Evolutionary conservation across 345 rosid species (phyloP).

Genomic region (Linum lewisii): DNA sequence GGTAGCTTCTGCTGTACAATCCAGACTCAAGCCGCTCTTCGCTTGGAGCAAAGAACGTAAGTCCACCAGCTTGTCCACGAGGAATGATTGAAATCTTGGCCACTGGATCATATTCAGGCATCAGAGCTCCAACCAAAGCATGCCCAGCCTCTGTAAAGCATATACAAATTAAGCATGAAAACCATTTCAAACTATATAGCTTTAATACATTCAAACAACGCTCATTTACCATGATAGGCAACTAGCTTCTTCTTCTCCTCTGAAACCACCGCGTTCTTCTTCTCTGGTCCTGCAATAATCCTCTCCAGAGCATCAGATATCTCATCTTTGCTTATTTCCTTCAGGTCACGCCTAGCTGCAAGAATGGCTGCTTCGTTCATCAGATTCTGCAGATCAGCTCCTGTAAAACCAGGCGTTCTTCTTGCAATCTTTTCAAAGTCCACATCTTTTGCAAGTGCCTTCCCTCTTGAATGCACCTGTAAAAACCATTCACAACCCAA

Average conservation of each 20-base stretch:
- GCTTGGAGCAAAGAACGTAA: slow-evolving; percentile 90
- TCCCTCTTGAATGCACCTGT: slow-evolving; percentile 94
- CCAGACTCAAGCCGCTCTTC: slow-evolving; percentile 98
- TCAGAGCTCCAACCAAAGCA: slow-evolving; percentile 90
- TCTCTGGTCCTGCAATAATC: slow-evolving; percentile 98
- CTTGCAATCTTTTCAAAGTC: slow-evolving; percentile 90
- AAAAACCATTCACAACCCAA: no score
- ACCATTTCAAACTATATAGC: background rate
- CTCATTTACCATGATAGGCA: slow-evolving; percentile 68
- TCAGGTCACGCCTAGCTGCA: slow-evolving; percentile 93
- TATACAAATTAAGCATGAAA: background rate
- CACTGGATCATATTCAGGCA: slow-evolving; percentile 96
- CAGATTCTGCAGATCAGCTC: slow-evolving; percentile 91
- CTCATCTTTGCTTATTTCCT: slow-evolving; percentile 97
- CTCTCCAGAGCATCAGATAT: slow-evolving; percentile 96
- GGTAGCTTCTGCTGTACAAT: slow-evolving; percentile 88
- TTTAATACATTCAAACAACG: background rate
- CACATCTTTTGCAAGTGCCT: slow-evolving; percentile 94
- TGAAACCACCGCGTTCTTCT: slow-evolving; percentile 92
- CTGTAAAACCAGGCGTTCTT: slow-evolving; percentile 93
- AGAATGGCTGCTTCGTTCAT: slow-evolving; percentile 98
- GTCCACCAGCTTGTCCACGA: slow-evolving; percentile 97
- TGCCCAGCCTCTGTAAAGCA: slow-evolving; percentile 82
- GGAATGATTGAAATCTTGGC: slow-evolving; percentile 96
- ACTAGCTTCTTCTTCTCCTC: slow-evolving; percentile 89